Base-by-base conservation (phyloP, 345 rosid genomes). In the Hevea brasiliensis region DNA sequence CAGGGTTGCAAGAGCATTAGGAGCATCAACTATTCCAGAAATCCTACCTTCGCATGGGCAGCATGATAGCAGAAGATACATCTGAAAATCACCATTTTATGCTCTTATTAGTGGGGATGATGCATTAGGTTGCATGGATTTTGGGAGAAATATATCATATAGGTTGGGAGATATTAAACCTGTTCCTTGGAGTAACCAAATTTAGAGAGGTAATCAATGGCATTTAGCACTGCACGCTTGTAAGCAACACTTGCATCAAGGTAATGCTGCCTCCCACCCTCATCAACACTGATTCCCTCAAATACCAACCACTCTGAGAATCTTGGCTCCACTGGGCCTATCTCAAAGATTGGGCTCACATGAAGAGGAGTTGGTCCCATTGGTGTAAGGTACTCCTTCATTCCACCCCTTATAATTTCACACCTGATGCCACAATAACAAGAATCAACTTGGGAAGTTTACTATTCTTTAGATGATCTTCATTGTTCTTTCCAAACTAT, bases 331-430 rank as follows among this genome's bases (percentile, higher is more conserved):
- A 92, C 79, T 7, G 97, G 98, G 1, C 98, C 98, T 55, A 89
- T 92, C 85, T 92, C 98, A 20, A 92, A 94, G 58, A 94, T 89
- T 0, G 98, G 98, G 66, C 88, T 94, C 35, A 94, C 98, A 20
- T 94, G 97, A 61, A 94, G 97, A 71, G 84, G 83, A 24, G 90
- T 92, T 0, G 97, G 96, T 72, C 97, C 97, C 97, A 94, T 92
- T 77, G 97, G 97, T 37, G 97, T 92, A 57, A 92, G 98, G 88
- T 90, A 92, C 83, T 92, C 93, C n/a, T n/a, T n/a, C 97, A 94
- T 89, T 57, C 97, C 97, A 2, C 86, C 92, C 40, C 92, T 85
- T 74, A 94, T 85, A 68, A 94, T 92, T 40, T 90, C 92, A 27
- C 98, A 92, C 78, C 97, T 92, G 80, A 64, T 71, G 27, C 41